Percentiles rank a stretch among this genome's conserved stretches.
Conservation (phyloP, 116 monocot species). For the Trichopus zeylanicus region DNA sequence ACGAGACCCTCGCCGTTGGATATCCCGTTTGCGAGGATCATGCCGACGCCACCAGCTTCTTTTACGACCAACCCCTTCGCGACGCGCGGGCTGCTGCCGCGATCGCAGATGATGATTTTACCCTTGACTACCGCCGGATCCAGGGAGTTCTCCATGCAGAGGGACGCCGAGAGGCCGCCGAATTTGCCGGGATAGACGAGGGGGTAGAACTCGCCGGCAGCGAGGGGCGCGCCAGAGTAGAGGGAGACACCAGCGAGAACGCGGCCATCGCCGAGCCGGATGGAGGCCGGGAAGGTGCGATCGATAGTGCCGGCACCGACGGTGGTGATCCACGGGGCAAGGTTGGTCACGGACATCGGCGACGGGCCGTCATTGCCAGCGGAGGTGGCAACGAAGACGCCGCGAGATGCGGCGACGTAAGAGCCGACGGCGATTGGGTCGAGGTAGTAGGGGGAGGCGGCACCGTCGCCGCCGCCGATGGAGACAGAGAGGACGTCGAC, state of each 20-base stretch:
- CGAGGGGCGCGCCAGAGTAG: constrained; percentile 49
- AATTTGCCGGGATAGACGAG: constrained; percentile 49
- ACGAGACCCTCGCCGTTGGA: constrained; percentile 76
- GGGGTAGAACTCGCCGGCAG: constrained; percentile 21
- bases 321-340: constrained; percentile 65
- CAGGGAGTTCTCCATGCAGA: constrained; percentile 60
- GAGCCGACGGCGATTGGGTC: constrained; percentile 74
- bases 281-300: constrained; percentile 59
- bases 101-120: constrained; percentile 63
- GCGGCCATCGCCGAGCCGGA: constrained; percentile 54
- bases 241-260: constrained; percentile 45
- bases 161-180: constrained; percentile 47
- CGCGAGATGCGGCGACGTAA: constrained; percentile 41
- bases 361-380: constrained; percentile 72
- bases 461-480: constrained; percentile 66
- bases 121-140: constrained; percentile 50
- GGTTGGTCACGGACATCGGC: constrained; percentile 59
- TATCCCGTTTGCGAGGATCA: constrained; percentile 61
- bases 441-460: constrained; percentile 53
- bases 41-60: constrained; percentile 57
- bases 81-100: constrained; percentile 71
- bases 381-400: constrained; percentile 62
- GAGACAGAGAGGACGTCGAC: constrained; percentile 69
- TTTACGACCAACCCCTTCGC: constrained; percentile 60
- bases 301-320: constrained; percentile 84